A percentile compares a stretch with the other conserved stretches of the same genome.
phyloP scores from a whole-genome alignment of 805 yeast species.

The Teunomyces barrocoloradensis region DNA sequence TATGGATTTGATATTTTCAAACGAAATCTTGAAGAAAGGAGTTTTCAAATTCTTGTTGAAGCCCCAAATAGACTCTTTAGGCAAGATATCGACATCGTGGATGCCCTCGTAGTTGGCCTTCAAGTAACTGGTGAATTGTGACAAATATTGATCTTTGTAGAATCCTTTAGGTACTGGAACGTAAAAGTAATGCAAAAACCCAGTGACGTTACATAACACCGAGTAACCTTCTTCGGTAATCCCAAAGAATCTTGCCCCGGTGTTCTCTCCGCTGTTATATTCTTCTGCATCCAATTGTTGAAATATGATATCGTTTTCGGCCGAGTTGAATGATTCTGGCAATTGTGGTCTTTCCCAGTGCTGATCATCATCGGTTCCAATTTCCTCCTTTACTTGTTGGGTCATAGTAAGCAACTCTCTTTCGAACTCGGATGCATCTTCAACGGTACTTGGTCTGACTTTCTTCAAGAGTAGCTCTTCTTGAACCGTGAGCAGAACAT shows the following conservation, averaged over 20 bases:
- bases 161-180: slow-evolving; percentile 88
- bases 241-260: slow-evolving; percentile 84
- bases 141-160: slow-evolving; percentile 50
- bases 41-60: slow-evolving; percentile 73
- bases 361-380: slow-evolving; percentile 35
- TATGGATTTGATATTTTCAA: slow-evolving; percentile 63
- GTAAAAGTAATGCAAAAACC: slow-evolving; percentile 85
- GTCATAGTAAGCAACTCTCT: slow-evolving; percentile 38
- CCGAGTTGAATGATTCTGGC: slow-evolving; percentile 48
- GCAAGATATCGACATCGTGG: slow-evolving; percentile 57
- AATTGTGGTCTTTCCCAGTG: slow-evolving; percentile 56
- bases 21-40: slow-evolving; percentile 75
- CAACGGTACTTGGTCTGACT: slow-evolving; percentile 30
- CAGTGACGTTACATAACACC: slow-evolving; percentile 83
- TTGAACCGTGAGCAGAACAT: slow-evolving; percentile 17
- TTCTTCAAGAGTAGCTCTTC: slow-evolving; percentile 36
- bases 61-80: slow-evolving; percentile 93
- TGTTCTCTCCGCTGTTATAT: slow-evolving; percentile 52
- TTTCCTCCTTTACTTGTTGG: slow-evolving; percentile 19
- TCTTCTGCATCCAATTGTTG: slow-evolving; percentile 98
- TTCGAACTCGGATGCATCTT: slow-evolving; percentile 43
- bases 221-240: slow-evolving; percentile 87
- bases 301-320: slow-evolving; percentile 56
- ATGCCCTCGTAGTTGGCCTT: slow-evolving; percentile 54
- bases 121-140: slow-evolving; percentile 45